A percentile compares a stretch with the other conserved stretches of the same genome.
phyloP scores from a whole-genome alignment of 2,329 filamentous ascomycete genomes.

The Aschersonia sp. region DNA sequence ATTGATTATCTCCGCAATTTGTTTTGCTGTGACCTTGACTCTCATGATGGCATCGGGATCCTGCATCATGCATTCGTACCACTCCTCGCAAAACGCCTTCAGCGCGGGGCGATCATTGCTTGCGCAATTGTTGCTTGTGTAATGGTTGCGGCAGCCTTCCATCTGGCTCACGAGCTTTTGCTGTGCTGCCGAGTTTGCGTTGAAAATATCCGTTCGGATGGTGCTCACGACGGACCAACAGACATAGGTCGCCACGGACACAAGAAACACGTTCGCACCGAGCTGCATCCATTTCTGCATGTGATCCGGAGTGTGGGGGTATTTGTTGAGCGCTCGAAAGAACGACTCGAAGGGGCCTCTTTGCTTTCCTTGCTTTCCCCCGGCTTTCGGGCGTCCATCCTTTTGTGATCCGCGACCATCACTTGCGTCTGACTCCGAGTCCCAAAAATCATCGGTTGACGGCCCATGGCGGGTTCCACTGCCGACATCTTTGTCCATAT shows the following conservation, averaged over 20 bases:
- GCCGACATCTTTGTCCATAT: slow-evolving; percentile 36
- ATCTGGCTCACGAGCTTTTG: slow-evolving; percentile 59
- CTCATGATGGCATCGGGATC: slow-evolving; percentile 66
- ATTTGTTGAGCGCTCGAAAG: slow-evolving; percentile 37
- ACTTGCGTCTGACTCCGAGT: slow-evolving; percentile 32
- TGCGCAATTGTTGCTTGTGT: slow-evolving; percentile 60
- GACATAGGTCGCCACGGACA: slow-evolving; percentile 44
- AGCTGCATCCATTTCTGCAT: slow-evolving; percentile 45
- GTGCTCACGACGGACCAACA: slow-evolving; percentile 55
- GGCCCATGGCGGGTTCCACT: slow-evolving; percentile 30
- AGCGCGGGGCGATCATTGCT: slow-evolving; percentile 55
- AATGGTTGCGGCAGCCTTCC: slow-evolving; percentile 58
- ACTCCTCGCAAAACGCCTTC: slow-evolving; percentile 57
- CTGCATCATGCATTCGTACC: slow-evolving; percentile 77
- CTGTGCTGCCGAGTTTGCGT: slow-evolving; percentile 55
- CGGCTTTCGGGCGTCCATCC: slow-evolving; percentile 11
- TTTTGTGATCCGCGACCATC: slow-evolving; percentile 5
- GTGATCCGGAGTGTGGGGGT: slow-evolving; percentile 44
- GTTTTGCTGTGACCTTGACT: slow-evolving; percentile 70
- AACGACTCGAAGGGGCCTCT: slow-evolving; percentile 25
- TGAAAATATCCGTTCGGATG: slow-evolving; percentile 60
- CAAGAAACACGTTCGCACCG: slow-evolving; percentile 48
- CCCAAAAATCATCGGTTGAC: slow-evolving; percentile 28
- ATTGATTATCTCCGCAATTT: slow-evolving; percentile 86
- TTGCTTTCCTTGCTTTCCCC: slow-evolving; percentile 9